These are phyloP conservation scores for Protomyces macrosporus DNA, from an alignment of 1,139 yeast genomes.

Conservation along the genomic window DNA sequence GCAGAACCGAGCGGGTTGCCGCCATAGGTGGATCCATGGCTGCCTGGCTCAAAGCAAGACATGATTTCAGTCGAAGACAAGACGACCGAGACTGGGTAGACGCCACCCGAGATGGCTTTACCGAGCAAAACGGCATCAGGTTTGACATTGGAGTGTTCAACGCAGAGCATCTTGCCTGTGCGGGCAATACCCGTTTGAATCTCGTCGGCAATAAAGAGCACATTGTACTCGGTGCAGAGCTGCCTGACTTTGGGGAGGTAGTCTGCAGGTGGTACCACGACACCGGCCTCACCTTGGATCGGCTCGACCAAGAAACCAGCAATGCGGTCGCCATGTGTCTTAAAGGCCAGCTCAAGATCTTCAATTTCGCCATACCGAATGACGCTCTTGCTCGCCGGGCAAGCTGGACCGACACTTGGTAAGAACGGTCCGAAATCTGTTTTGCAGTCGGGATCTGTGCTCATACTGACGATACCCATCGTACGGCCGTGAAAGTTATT, in stretches of 20 bases:
- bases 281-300: constrained; percentile 98
- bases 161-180: constrained; percentile 89
- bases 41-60: constrained; percentile 88
- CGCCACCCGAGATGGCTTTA: constrained; percentile 95
- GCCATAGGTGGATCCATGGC: constrained; percentile 97
- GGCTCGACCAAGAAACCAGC: constrained; percentile 93
- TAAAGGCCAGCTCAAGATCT: constrained; percentile 78
- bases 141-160: constrained; percentile 75
- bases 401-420: constrained; percentile 72
- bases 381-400: constrained; percentile 50
- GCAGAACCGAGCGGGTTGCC: constrained; percentile 95
- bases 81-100: constrained; percentile 85
- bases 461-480: constrained; percentile 89
- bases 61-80: constrained; percentile 81
- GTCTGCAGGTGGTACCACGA: constrained; percentile 82
- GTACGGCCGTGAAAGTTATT: constrained; percentile 96
- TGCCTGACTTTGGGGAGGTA: constrained; percentile 58
- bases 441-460: constrained; percentile 92
- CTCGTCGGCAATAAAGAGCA: constrained; percentile 87
- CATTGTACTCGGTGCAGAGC: constrained; percentile 77
- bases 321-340: constrained; percentile 79
- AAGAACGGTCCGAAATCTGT: constrained; percentile 86
- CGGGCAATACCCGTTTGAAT: constrained; percentile 97
- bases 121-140: constrained; percentile 89
- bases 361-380: constrained; percentile 77